Evolutionary conservation across 345 rosid genomes (phyloP), one percentile per base, ranked within the genome.

Genomic region (Sonneratia alba): DNA sequence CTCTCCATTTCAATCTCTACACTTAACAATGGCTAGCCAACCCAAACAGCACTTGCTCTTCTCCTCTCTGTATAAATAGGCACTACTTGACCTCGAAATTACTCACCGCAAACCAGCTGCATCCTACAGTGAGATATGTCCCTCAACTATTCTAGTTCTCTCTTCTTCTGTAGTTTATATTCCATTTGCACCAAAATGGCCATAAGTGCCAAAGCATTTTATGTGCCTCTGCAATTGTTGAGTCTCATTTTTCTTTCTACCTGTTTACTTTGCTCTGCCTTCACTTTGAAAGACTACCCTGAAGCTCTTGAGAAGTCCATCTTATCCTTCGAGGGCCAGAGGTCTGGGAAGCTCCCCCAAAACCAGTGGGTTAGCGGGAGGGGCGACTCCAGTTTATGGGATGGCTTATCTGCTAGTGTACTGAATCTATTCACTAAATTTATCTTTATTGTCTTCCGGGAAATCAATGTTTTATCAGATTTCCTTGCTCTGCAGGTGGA

Each of bases 241-340:
- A 18, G 75, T 42, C 4, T 81, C 32, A 67, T 66, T 40, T 49
- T 70, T 69, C 66, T 82, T 51, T 75, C 71, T 15, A 73, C 76
- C 48, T 12, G 70, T 59, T 61, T 74, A 21, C 72, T 71, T 63
- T 75, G 79, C 70, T 64, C 79, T 40, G 89, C 86, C 15, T 87
- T 86, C 76, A 85, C 86, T 49, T 40, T 85, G 24, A 80, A 76
- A 9, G 91, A 90, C 74, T 90, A 90, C 74, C 67, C 81, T 45
- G 80, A 78, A 36, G 93, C 96, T 37, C 88, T 90, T 49, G 79
- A 76, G 27, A 88, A 83, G 63, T 88, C 91, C 18, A 82, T 90
- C 76, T 85, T 88, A 63, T 90, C 86, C 76, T 90, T 86, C 55
- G 91, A 90, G 83, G 96, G 92, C 38, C 96, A 90, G 57, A 75